Percentiles rank a stretch among this genome's conserved stretches.
phyloP scores from a whole-genome alignment of 2,329 filamentous ascomycete genomes.

The Alternaria arbusti region DNA sequence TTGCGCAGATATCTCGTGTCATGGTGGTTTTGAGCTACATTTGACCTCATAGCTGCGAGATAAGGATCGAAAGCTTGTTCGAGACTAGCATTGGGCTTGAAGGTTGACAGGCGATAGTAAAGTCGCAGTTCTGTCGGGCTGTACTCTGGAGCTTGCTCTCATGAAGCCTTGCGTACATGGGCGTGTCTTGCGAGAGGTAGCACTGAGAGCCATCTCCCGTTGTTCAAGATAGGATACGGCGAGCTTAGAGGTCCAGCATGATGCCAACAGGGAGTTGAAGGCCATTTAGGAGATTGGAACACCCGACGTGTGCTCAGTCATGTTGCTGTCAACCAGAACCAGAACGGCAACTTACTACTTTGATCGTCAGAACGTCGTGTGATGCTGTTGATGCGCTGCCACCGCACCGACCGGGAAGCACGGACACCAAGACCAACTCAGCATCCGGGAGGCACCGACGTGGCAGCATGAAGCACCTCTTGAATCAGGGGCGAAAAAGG shows the following conservation, averaged over 20 bases:
- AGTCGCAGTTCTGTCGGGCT: neutral
- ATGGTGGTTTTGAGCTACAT: neutral
- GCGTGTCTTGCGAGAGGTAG: neutral
- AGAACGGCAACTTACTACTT: neutral
- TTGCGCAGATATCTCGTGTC: neutral
- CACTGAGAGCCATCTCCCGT: neutral
- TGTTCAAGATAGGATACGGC: neutral
- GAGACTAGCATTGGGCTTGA: neutral
- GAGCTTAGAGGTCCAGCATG: neutral
- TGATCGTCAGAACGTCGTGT: conserved; percentile 5
- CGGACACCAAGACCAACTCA: conserved; percentile 1
- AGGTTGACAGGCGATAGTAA: neutral
- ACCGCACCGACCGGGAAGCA: conserved; percentile 9
- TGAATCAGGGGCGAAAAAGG: conserved; percentile 25
- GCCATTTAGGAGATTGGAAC: neutral
- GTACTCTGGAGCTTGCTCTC: neutral
- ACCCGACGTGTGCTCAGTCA: neutral
- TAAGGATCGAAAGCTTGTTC: neutral
- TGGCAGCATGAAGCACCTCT: conserved; percentile 14
- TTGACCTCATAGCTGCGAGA: neutral
- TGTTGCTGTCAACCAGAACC: too few species aligned
- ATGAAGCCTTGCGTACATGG: neutral
- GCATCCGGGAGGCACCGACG: conserved; percentile 9
- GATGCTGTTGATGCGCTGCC: conserved; percentile 3
- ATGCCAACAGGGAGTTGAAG: neutral